Conservation (phyloP, 805 yeast genomes). For the Metschnikowia colocasiae region DNA sequence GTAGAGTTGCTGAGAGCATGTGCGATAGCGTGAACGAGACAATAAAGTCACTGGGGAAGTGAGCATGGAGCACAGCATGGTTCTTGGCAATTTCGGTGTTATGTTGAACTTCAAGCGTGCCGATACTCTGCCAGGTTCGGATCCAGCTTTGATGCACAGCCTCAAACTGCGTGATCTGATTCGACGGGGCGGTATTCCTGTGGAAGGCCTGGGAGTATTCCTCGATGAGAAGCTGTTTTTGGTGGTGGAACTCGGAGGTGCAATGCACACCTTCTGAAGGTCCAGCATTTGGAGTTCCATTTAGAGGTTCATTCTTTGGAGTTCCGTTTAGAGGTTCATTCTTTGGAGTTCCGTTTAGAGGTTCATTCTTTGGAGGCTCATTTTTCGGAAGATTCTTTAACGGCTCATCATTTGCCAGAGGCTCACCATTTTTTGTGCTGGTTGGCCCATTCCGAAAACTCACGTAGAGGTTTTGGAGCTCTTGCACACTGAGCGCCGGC, state of each 20-base stretch:
- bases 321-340: no score
- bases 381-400: no score
- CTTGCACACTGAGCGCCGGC: neutral
- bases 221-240: slow-evolving; percentile 31
- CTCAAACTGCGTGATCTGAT: slow-evolving; percentile 1
- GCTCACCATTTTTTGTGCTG: no score
- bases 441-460: neutral
- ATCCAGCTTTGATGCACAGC: slow-evolving; percentile 1
- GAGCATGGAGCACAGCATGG: slow-evolving; percentile 7
- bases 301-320: no score
- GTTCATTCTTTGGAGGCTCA: no score
- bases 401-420: no score
- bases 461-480: neutral
- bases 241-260: slow-evolving; percentile 18
- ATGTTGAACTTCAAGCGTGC: neutral
- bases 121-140: neutral
- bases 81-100: neutral
- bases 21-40: slow-evolving; percentile 19
- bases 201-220: slow-evolving; percentile 15
- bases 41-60: slow-evolving; percentile 16
- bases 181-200: neutral
- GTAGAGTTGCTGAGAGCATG: slow-evolving; percentile 20
- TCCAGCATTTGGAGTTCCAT: no score
- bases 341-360: no score
- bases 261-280: no score